Conservation (phyloP, 2,329 filamentous ascomycete genomes). For the Ilyonectria sp. region DNA sequence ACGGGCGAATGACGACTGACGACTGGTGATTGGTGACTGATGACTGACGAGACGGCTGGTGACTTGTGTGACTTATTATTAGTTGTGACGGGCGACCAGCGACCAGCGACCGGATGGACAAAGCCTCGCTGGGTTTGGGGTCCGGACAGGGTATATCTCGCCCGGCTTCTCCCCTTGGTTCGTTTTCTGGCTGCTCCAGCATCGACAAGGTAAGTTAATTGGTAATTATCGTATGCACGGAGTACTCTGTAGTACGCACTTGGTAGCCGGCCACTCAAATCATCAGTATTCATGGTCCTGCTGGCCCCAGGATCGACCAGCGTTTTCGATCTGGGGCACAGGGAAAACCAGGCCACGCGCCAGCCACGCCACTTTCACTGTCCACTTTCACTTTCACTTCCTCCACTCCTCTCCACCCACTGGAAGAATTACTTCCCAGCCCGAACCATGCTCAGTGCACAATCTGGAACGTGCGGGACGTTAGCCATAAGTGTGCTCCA, state of each 20-base stretch:
- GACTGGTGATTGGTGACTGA: not conserved
- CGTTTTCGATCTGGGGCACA: not conserved
- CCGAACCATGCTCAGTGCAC: no score
- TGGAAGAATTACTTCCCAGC: not conserved
- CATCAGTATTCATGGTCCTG: not conserved
- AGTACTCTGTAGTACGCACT: not conserved
- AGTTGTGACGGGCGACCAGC: not conserved
- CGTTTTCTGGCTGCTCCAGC: slow-evolving; percentile 16
- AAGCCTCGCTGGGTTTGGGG: slow-evolving; percentile 11
- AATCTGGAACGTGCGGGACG: no score
- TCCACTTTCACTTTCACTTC: no score
- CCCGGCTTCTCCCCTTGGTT: slow-evolving; percentile 27
- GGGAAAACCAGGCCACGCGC: no score
- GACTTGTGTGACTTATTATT: not conserved
- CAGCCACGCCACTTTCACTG: no score
- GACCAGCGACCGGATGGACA: slow-evolving; percentile 13
- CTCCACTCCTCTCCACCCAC: not conserved
- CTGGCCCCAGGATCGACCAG: not conserved
- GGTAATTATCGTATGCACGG: not conserved
- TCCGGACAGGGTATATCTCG: not conserved
- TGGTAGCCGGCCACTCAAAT: not conserved
- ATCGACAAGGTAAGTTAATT: not conserved
- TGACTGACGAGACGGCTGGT: not conserved
- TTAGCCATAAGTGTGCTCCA: not conserved
- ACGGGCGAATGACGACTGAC: not conserved